Evolutionary conservation across 2,329 filamentous ascomycete genomes (phyloP).

Genomic region (Aspergillus aculeatus): DNA sequence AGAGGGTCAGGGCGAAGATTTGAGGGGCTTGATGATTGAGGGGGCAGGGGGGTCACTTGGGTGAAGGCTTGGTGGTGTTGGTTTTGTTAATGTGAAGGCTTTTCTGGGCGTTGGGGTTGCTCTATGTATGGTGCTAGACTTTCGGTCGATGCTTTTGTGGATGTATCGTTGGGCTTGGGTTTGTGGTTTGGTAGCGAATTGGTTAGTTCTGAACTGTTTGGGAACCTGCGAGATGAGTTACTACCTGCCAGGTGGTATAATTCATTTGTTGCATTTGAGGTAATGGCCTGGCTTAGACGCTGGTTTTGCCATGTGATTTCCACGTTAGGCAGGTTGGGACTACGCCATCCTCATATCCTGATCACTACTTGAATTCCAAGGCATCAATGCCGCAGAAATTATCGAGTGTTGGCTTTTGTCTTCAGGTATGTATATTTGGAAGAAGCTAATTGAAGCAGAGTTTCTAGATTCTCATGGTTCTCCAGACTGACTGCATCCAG

Average conservation of each 20-base stretch:
- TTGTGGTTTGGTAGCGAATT: background rate
- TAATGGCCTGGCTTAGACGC: no score
- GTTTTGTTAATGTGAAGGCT: background rate
- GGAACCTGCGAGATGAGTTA: background rate
- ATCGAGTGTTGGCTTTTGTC: no score
- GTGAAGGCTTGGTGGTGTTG: background rate
- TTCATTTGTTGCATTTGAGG: no score
- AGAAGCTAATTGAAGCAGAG: no score
- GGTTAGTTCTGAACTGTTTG: background rate
- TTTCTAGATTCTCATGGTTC: no score
- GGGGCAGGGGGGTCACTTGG: background rate
- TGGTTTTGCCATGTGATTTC: background rate
- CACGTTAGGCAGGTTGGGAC: no score
- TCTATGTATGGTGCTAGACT: background rate
- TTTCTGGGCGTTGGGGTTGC: background rate
- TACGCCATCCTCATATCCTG: no score
- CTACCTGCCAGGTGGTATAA: no score
- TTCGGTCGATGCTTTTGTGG: background rate
- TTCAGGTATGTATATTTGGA: no score
- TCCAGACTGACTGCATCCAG: no score
- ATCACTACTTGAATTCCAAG: no score
- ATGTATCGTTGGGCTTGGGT: background rate
- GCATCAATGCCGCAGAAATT: no score
- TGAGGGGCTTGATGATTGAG: constrained; percentile 28
- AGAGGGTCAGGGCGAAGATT: constrained; percentile 54